phyloP scores from a whole-genome alignment of 768 basidiomycete genomes.

The Dentipellis fragilis region DNA sequence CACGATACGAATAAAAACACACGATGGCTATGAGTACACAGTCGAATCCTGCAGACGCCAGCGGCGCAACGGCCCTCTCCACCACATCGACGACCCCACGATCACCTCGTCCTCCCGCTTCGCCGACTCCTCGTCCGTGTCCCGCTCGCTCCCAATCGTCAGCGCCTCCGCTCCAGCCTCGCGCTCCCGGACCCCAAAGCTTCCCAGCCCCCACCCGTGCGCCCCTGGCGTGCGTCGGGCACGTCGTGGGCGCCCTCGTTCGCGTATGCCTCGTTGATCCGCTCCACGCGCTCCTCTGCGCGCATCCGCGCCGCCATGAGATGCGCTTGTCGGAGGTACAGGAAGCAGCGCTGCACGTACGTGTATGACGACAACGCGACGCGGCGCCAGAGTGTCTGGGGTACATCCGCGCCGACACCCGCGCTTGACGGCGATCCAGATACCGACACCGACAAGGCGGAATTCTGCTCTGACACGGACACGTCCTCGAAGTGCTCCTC shows the following conservation, averaged over 20 bases:
- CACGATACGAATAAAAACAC: not conserved
- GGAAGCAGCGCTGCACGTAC: slow-evolving; percentile 44
- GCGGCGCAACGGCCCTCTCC: slow-evolving; percentile 68
- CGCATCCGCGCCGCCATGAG: slow-evolving; percentile 59
- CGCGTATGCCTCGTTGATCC: slow-evolving; percentile 53
- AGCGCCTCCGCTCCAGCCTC: slow-evolving; percentile 21
- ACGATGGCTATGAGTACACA: slow-evolving; percentile 33
- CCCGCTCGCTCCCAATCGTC: slow-evolving; percentile 7
- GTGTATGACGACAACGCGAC: slow-evolving; percentile 10
- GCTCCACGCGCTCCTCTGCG: slow-evolving; percentile 55
- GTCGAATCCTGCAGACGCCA: slow-evolving; percentile 78
- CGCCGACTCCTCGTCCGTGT: slow-evolving; percentile 5
- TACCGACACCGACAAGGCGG: not conserved
- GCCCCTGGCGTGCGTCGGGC: slow-evolving; percentile 18
- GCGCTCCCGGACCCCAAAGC: slow-evolving; percentile 43
- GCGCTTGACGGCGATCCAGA: not conserved
- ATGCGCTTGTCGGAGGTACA: slow-evolving; percentile 59
- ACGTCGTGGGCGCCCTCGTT: slow-evolving; percentile 19
- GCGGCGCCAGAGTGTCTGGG: not conserved
- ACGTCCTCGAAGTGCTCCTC: not conserved
- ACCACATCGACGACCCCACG: slow-evolving; percentile 46
- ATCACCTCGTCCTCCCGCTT: slow-evolving; percentile 19
- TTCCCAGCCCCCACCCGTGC: slow-evolving; percentile 67
- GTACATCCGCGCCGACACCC: not conserved
- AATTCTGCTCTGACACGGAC: not conserved